A percentile compares a stretch with the other conserved stretches of the same genome.
phyloP scores from a whole-genome alignment of 2,329 filamentous ascomycete genomes.

The Xylaria sp. region DNA sequence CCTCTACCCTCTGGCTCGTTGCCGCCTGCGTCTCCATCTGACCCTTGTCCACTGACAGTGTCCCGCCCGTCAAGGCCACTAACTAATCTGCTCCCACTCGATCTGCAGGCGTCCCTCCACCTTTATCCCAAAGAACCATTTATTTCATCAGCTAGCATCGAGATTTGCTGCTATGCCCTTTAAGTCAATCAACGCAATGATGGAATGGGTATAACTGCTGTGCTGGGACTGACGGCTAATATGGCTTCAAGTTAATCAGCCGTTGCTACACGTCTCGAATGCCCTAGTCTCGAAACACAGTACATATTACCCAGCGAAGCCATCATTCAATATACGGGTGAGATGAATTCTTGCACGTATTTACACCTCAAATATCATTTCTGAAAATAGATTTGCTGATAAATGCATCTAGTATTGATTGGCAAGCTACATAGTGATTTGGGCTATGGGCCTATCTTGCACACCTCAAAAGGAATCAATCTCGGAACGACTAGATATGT shows the following conservation, averaged over 20 bases:
- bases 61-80: slow-evolving; percentile 9
- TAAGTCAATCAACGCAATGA: background rate
- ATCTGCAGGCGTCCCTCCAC: background rate
- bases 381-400: slow-evolving; percentile 15
- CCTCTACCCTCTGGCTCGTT: no score
- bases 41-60: background rate
- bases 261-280: background rate
- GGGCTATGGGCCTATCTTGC: slow-evolving; percentile 19
- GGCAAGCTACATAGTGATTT: slow-evolving; percentile 13
- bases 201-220: background rate
- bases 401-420: slow-evolving; percentile 29
- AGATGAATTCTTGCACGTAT: background rate
- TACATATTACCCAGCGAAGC: background rate
- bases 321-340: background rate
- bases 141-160: background rate
- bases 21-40: background rate
- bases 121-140: background rate
- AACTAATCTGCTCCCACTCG: background rate
- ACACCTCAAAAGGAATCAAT: slow-evolving; percentile 12
- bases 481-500: slow-evolving; percentile 13
- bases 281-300: background rate
- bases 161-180: background rate
- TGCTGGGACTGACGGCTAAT: background rate
- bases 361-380: slow-evolving; percentile 10
- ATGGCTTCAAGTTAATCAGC: background rate